A percentile compares a stretch with the other conserved stretches of the same genome.
Conservation (phyloP, 192 early-diverging fungal genomes). For the Entomortierella chlamydospora region DNA sequence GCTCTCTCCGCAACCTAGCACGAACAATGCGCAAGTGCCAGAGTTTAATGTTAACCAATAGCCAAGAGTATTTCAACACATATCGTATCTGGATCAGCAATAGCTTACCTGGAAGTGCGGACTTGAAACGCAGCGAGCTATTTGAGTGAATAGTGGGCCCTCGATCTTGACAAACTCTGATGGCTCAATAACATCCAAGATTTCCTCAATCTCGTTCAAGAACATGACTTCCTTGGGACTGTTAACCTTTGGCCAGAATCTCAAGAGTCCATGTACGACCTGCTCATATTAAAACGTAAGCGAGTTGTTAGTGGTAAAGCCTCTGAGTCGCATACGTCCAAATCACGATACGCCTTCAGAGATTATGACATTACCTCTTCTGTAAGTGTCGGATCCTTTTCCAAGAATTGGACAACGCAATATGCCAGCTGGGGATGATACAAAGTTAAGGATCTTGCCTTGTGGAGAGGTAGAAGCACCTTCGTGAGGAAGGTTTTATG, state of each 20-base stretch:
- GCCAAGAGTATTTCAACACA: neutral
- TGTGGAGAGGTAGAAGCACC: slow-evolving; percentile 96
- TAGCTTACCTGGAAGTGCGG: slow-evolving; percentile 93
- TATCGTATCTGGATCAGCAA: neutral
- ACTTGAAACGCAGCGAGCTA: slow-evolving; percentile 93
- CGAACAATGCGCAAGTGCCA: neutral
- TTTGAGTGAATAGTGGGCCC: slow-evolving; percentile 91
- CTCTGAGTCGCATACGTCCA: neutral
- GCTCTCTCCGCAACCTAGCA: slow-evolving; percentile 95
- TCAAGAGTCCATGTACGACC: slow-evolving; percentile 88
- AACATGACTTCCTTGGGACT: slow-evolving; percentile 99
- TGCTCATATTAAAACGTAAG: slow-evolving; percentile 34
- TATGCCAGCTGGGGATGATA: slow-evolving; percentile 98
- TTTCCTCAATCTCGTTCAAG: slow-evolving; percentile 97
- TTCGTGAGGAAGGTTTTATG: slow-evolving; percentile 96
- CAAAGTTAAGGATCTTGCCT: slow-evolving; percentile 91
- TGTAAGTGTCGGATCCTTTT: slow-evolving; percentile 95
- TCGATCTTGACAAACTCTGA: slow-evolving; percentile 92
- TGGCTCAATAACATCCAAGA: slow-evolving; percentile 95
- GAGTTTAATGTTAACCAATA: neutral
- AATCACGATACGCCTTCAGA: neutral
- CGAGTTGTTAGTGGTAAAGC: no score
- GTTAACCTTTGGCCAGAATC: slow-evolving; percentile 99
- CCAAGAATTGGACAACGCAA: slow-evolving; percentile 98
- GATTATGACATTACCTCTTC: slow-evolving; percentile 81